Evolutionary conservation across 208 protist species (phyloP).

Genomic region (Zelonia costaricensis): DNA sequence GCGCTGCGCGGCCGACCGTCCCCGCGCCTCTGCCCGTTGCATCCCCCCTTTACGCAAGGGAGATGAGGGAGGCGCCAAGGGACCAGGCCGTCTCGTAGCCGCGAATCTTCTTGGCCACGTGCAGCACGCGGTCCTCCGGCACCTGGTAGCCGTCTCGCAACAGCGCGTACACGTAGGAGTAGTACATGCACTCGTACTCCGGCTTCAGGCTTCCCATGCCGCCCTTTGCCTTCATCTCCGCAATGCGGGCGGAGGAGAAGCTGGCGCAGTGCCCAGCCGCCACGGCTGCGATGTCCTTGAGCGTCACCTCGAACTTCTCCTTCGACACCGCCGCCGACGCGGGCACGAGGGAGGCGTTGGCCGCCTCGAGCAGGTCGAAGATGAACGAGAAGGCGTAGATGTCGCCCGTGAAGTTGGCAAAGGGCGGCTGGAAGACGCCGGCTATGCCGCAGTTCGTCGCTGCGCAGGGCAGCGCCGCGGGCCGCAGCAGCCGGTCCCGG

Average conservation of each 20-base stretch:
- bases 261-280: conserved; percentile 22
- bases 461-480: conserved; percentile 11
- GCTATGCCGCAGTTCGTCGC: conserved; percentile 50
- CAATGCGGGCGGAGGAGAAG: conserved; percentile 29
- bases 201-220: conserved; percentile 28
- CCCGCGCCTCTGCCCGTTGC: too few relatives aligned
- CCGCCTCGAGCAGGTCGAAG: conserved; percentile 45
- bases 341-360: conserved; percentile 2
- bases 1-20: too few relatives aligned
- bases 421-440: conserved; percentile 60
- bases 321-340: conserved; percentile 14
- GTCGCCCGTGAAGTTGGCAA: conserved; percentile 40
- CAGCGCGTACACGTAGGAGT: conserved; percentile 72
- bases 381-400: conserved; percentile 80
- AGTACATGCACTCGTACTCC: conserved; percentile 77
- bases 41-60: too few relatives aligned
- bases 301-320: conserved; percentile 30
- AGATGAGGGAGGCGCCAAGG: conserved; percentile 70
- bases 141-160: conserved; percentile 66
- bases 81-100: conserved; percentile 81
- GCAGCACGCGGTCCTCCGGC: conserved; percentile 43
- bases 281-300: conserved; percentile 21
- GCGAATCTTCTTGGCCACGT: conserved; percentile 82
- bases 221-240: conserved; percentile 1
- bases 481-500: conserved; percentile 37